Conservation (phyloP, 2,329 filamentous ascomycete genomes). For the Apiospora hydei region DNA sequence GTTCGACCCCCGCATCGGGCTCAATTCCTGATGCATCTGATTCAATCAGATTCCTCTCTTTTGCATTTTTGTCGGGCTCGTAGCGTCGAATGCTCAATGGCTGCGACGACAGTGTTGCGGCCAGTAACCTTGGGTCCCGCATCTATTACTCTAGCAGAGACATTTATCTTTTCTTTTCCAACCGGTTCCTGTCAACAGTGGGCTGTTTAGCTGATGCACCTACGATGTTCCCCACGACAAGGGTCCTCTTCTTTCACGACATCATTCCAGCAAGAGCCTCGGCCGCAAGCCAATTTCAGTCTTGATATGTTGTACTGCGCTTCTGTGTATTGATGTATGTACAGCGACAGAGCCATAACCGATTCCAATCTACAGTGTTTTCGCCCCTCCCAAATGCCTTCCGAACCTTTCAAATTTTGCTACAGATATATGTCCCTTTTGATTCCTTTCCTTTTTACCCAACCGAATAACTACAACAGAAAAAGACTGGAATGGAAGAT, state of each 20-base stretch:
- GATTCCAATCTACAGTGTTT: not conserved
- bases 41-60: not conserved
- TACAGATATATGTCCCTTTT: not conserved
- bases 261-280: not conserved
- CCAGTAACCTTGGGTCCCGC: too few species aligned
- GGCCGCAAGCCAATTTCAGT: not conserved
- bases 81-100: too few species aligned
- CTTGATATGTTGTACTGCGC: not conserved
- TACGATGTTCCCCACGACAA: too few species aligned
- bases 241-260: not conserved
- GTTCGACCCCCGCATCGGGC: constrained; percentile 58
- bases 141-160: too few species aligned
- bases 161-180: not conserved
- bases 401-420: not conserved
- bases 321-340: not conserved
- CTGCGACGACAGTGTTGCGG: too few species aligned
- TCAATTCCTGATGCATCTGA: constrained; percentile 31
- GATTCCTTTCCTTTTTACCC: not conserved
- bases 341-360: not conserved
- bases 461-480: not conserved
- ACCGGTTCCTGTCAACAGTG: too few species aligned
- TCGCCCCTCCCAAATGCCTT: not conserved
- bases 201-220: too few species aligned
- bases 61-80: not conserved
- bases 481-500: not conserved